A percentile compares a stretch with the other conserved stretches of the same genome.
Conservation (phyloP, 2,329 filamentous ascomycete genomes). For the Zymoseptoria passerinii region DNA sequence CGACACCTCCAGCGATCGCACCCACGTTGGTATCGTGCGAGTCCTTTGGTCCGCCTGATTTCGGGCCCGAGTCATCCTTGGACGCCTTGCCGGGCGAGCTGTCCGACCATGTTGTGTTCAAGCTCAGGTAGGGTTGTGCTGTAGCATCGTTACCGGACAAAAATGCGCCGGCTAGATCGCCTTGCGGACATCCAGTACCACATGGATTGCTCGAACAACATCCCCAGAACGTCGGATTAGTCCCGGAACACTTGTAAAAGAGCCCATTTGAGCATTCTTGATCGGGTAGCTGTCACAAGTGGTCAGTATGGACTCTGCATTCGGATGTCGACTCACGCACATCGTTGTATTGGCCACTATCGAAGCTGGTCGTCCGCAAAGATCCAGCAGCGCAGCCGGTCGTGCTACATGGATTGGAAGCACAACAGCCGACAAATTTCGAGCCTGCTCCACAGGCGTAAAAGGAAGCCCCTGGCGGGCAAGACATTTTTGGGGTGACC, state of each 20-base stretch:
- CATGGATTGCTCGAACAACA: conserved; percentile 7
- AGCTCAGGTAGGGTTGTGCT: conserved; percentile 4
- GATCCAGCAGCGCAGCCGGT: conserved; percentile 8
- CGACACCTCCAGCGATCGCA: conserved; percentile 12
- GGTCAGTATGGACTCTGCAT: neutral
- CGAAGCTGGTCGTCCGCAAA: conserved; percentile 8
- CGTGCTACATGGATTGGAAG: conserved; percentile 7
- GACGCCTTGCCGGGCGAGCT: neutral
- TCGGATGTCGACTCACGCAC: neutral
- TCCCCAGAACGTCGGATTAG: conserved; percentile 10
- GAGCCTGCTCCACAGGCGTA: conserved; percentile 11
- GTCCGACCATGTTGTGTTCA: conserved; percentile 8
- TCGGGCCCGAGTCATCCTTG: neutral
- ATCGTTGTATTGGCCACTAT: conserved; percentile 7
- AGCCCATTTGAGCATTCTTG: conserved; percentile 8
- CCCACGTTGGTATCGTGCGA: conserved; percentile 1
- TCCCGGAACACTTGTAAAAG: conserved; percentile 9
- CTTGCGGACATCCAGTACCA: conserved; percentile 4
- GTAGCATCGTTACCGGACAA: conserved; percentile 5
- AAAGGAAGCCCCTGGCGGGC: conserved; percentile 8
- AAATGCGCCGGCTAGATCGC: conserved; percentile 6
- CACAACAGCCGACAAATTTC: conserved; percentile 11
- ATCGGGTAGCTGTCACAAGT: conserved; percentile 3
- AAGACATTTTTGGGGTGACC: conserved; percentile 9
- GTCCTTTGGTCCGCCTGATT: neutral